Percentiles rank a stretch among this genome's conserved stretches.
Evolutionary conservation across 148 eudicot species (phyloP).

Genomic region (Euryodendron excelsum): DNA sequence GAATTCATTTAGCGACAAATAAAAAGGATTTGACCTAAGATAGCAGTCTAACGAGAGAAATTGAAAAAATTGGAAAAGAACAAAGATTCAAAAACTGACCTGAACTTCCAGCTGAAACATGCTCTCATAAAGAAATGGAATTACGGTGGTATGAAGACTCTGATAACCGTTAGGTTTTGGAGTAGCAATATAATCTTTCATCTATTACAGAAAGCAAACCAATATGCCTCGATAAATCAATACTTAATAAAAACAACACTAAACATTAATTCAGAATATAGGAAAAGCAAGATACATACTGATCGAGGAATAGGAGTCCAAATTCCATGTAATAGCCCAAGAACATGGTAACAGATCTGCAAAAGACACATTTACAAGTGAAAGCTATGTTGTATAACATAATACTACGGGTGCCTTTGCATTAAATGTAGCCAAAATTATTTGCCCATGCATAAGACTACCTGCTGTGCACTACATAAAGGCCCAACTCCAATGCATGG

Average conservation of each 20-base stretch:
- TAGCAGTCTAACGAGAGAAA: neutral
- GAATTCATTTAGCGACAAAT: neutral
- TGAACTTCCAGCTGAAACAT: constrained; percentile 96
- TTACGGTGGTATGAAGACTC: constrained; percentile 96
- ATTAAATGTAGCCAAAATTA: constrained; percentile 1
- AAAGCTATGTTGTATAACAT: neutral
- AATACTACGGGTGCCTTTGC: too few relatives aligned
- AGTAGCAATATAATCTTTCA: constrained; percentile 96
- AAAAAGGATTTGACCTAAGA: constrained; percentile 2
- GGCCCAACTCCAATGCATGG: constrained; percentile 81
- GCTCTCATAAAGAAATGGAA: constrained; percentile 98
- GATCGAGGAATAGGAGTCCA: constrained; percentile 96
- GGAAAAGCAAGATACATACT: constrained; percentile 47
- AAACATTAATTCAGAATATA: neutral
- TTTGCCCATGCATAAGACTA: constrained; percentile 21
- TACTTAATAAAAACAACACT: neutral
- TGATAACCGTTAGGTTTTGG: constrained; percentile 97
- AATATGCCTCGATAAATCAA: constrained; percentile 5
- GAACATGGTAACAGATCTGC: constrained; percentile 95
- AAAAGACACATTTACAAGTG: constrained; percentile 23
- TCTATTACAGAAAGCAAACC: constrained; percentile 42
- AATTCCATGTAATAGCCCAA: constrained; percentile 92
- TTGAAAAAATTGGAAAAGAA: neutral
- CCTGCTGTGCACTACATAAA: constrained; percentile 91
- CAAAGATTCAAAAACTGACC: constrained; percentile 38